Base-by-base conservation (phyloP, 2,329 filamentous ascomycete genomes). In the Neofusicoccum sp. region DNA sequence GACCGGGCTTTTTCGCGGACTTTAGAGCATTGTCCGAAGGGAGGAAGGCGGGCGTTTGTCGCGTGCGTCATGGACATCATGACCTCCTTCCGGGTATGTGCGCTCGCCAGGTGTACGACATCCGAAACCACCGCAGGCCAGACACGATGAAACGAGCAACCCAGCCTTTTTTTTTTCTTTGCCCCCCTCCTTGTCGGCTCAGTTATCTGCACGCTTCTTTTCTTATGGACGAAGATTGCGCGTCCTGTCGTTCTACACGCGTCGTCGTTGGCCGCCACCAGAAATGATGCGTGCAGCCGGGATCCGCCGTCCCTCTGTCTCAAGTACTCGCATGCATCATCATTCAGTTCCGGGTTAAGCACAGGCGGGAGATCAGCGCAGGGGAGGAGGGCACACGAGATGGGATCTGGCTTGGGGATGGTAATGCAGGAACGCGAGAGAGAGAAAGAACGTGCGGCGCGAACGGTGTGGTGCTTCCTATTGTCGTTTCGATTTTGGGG, bases 61-160 rank as follows among this genome's bases (percentile, higher is more conserved):
- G 51, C 51, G n/a, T 56, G 51, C 51, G 51, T 56, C 51, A 56
- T 43, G 36, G 38, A 33, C 28, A 14, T 38, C 38, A 8, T 56
- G 20, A 14, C 12, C n/a, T 20, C 28, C n/a, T 24, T 28, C 8
- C 49, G 7, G 30, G 3, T 28, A 33, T 14, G 8, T n/a, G 14
- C 48, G 6, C 34, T 20, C 20, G 20, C 20, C 2, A 20, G 20
- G 20, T 38, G 12, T 40, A n/a, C 34, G 12, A 48, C 28, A 16
- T 14, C 45, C 28, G 24, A 33, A n/a, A 48, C 28, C 28, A 14
- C 11, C 12, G n/a, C 12, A 9, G 11, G 31, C 12, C 20, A 20
- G 20, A 20, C 20, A 20, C 20, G 20, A 14, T 28, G 43, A 47
- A 47, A 30, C 26, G 43, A 30, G 8, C 20, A n/a, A 24, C 9